Conservation (phyloP, 2,329 filamentous ascomycete genomes). For the Setomelanomma holmii region DNA sequence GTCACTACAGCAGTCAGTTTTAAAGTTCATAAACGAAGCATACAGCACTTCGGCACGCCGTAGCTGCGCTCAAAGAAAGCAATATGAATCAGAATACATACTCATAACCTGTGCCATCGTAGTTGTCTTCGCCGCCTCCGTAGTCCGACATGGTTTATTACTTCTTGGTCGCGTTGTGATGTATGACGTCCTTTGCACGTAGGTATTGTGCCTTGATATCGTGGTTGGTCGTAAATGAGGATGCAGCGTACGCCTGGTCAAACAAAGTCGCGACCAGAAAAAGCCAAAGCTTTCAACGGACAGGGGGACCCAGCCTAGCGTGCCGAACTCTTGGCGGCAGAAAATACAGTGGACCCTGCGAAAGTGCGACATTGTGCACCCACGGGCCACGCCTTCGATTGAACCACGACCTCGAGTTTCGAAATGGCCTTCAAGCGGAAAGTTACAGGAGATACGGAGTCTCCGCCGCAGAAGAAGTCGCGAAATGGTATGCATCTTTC, state of each 20-base stretch:
- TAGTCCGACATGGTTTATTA: constrained; percentile 54
- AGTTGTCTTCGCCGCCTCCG: constrained; percentile 52
- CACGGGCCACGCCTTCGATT: not conserved
- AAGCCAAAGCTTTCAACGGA: constrained; percentile 12
- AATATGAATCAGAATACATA: constrained; percentile 28
- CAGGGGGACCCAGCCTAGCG: constrained; percentile 14
- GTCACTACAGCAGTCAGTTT: constrained; percentile 38
- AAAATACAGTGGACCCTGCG: constrained; percentile 25
- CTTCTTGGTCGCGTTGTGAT: not conserved
- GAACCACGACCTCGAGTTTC: not conserved
- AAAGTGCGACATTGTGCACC: not conserved
- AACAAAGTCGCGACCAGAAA: constrained; percentile 27
- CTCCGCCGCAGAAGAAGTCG: constrained; percentile 29
- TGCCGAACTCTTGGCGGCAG: constrained; percentile 26
- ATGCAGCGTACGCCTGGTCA: constrained; percentile 5
- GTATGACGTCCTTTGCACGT: not conserved
- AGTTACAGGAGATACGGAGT: constrained; percentile 7
- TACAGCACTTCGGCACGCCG: constrained; percentile 10
- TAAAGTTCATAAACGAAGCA: not conserved
- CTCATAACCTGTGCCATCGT: constrained; percentile 35
- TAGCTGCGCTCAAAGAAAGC: constrained; percentile 7
- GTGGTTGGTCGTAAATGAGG: no score
- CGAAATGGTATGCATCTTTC: constrained; percentile 27
- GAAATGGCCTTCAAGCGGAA: constrained; percentile 42
- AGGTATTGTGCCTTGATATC: no score